Base-by-base conservation (phyloP, 2,329 filamentous ascomycete genomes). In the Cercospora sp. region DNA sequence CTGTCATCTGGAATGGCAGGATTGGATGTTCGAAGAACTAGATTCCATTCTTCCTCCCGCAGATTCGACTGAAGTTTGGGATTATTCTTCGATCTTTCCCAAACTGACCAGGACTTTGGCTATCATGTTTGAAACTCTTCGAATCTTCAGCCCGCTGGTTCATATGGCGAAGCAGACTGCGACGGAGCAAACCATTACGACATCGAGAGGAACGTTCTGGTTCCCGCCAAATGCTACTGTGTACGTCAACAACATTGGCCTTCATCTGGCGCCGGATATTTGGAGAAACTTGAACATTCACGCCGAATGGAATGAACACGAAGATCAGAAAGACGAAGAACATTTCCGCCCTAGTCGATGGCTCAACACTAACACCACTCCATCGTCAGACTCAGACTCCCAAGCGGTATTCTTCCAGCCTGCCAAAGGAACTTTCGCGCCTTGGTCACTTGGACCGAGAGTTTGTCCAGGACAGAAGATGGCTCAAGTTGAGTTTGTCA, bases 381-480 rank as follows among this genome's bases (percentile, higher is more conserved):
- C 45, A 2, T 24, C 8, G 3, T 24, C 45, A 0, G 12, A 51
- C 4, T 51, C 12, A 3, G 12, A 24, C 5, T 13, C 21, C 2
- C 49, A 9, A 6, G 2, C 24, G 13, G 37, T 66, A 18, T 57
- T 81, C 2, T 77, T 79, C 64, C 76, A 77, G 16, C 80, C 82
- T 0, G 70, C 77, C 0, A 80, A 79, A 49, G 82, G 82, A 0
- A 75, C 77, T 0, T 87, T 81, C 68, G 53, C 82, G 1, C 80
- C 85, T 0, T 87, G 85, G 84, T 82, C 82, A 0, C 74, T 70
- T 3, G 85, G 85, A 0, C 83, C 84, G 10, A 74, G 85, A 5
- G 75, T 83, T 3, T 87, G 85, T 72, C 84, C 84, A 0, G 85
- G 85, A 0, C 80, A 83, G 77, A 86, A 86, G 72, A 84, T 87